phyloP scores from a whole-genome alignment of 192 early-diverging fungal species.

The Allomyces macrogynus region DNA sequence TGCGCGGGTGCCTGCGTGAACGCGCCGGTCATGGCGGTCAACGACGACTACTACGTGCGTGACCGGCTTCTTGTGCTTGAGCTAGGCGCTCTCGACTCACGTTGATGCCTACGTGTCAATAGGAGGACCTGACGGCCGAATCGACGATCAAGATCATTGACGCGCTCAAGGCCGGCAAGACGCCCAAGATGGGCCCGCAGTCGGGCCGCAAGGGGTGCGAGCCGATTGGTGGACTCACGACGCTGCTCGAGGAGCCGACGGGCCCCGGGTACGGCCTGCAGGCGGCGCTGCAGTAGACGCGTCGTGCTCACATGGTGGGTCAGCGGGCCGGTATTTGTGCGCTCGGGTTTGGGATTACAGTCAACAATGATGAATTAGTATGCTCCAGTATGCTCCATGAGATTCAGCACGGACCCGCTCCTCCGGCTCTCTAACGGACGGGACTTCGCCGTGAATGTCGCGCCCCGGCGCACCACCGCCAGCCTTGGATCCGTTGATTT shows the following conservation, averaged over 20 bases:
- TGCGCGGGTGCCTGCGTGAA: conserved; percentile 98
- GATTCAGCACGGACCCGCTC: no score
- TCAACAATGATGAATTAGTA: no score
- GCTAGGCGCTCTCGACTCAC: conserved; percentile 1
- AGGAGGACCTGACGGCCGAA: conserved; percentile 92
- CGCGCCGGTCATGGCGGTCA: conserved; percentile 89
- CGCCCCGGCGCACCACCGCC: no score
- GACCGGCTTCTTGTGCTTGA: no score
- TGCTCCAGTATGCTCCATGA: no score
- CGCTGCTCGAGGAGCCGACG: conserved; percentile 62
- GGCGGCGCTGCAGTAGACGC: conserved; percentile 24
- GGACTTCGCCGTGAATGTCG: no score
- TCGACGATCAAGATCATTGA: conserved; percentile 72
- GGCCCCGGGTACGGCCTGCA: conserved; percentile 82
- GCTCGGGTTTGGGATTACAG: no score
- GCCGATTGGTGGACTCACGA: conserved; percentile 58
- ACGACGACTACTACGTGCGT: conserved; percentile 90
- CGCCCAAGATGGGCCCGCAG: conserved; percentile 61
- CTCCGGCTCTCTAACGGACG: no score
- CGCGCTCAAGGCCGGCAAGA: conserved; percentile 58
- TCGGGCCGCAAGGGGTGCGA: conserved; percentile 76
- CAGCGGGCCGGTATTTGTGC: no score
- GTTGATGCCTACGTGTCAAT: neutral
- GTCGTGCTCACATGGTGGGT: no score
- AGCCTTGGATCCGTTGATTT: no score